Percentiles rank a stretch among this genome's conserved stretches.
phyloP scores from a whole-genome alignment of 768 basidiomycete species.

The Pleurotus cornucopiae region DNA sequence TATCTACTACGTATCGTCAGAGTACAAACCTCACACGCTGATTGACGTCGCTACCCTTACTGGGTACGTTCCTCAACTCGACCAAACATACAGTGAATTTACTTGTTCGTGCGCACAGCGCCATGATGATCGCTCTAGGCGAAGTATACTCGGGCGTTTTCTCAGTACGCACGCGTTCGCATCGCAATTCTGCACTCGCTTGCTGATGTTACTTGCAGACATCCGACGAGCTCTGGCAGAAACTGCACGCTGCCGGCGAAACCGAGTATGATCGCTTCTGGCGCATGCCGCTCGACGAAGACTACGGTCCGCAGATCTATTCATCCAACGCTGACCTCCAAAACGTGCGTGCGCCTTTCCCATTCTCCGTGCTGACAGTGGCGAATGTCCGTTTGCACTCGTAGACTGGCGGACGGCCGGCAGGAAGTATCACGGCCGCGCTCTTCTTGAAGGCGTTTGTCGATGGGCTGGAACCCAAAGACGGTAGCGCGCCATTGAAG shows the following conservation, averaged over 20 bases:
- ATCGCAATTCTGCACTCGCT: not conserved
- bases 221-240: constrained; percentile 71
- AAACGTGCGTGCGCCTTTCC: constrained; percentile 49
- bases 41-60: constrained; percentile 89
- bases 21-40: constrained; percentile 76
- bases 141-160: constrained; percentile 78
- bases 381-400: not conserved
- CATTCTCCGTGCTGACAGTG: not conserved
- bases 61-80: constrained; percentile 39
- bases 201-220: constrained; percentile 34
- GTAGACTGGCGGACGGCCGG: constrained; percentile 70
- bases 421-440: constrained; percentile 76
- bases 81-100: not conserved
- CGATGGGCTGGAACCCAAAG: constrained; percentile 63
- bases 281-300: constrained; percentile 87
- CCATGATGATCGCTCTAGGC: constrained; percentile 70
- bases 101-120: constrained; percentile 33
- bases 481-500: constrained; percentile 50
- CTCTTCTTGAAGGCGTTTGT: constrained; percentile 85
- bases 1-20: constrained; percentile 74
- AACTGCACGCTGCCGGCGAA: constrained; percentile 66
- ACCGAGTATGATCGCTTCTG: constrained; percentile 80
- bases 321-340: constrained; percentile 78
- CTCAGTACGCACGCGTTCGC: constrained; percentile 42
- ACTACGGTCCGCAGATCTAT: constrained; percentile 73